Evolutionary conservation across 768 basidiomycete genomes (phyloP), one percentile per base, ranked within the genome.

Genomic region (Scleroderma citrinum): DNA sequence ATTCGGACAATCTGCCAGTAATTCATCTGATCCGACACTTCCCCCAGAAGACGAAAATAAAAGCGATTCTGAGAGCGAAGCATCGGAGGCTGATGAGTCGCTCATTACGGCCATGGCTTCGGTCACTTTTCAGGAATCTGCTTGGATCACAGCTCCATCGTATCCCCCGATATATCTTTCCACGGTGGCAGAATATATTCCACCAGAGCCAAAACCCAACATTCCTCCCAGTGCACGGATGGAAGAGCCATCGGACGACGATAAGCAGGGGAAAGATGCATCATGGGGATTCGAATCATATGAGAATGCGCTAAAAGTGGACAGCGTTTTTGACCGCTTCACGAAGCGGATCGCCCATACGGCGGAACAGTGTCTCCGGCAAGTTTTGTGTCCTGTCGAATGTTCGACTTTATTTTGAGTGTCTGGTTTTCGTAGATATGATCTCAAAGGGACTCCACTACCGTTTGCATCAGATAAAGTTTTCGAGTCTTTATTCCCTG

Each of bases 311-410:
- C 60, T 87, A 42, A 73, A 85, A 39, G 73, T 89, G 37, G 94
- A 97, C 65, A 81, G 82, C 47, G 80, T 91, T 3, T 97, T 98
- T 63, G 86, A 93, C 57, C 75, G 80, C 16, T 98, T 96, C 61
- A 81, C 80, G 45, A 80, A 81, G 58, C 75, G 92, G 30, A 78
- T 91, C 11, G 73, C 69, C 35, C 73, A 77, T 53, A 82, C 85
- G 59, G 83, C 84, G 21, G 78, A 85, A 56, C 95, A 98, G 63
- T 94, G 93, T 56, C 70, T 98, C 42, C 77, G 95, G 92, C 93
- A 49, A 30, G 64, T 56, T 43, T 34, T 29, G 26, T 17, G 32
- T 35, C 30, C 34, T 47, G 46, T 37, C 37, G 38, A 23, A 31
- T 24, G 31, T n/a, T 23, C 7, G 17, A 38, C 29, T 51, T 14